These are phyloP conservation scores for Litchi chinensis DNA, from an alignment of 345 rosid genomes.

Conservation along the genomic window DNA sequence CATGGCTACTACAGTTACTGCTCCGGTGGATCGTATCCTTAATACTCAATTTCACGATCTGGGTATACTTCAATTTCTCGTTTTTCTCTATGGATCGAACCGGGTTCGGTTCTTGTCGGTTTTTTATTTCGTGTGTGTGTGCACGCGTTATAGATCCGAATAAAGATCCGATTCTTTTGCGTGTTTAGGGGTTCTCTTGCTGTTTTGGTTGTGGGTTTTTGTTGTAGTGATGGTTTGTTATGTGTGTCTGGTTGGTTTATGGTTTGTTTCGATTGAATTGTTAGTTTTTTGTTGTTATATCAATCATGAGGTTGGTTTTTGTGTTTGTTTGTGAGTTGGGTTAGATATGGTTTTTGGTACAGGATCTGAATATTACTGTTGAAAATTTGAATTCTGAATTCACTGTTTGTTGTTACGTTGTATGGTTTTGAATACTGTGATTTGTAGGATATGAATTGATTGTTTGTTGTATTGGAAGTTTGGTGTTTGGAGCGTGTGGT, in stretches of 20 bases:
- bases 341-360: not conserved
- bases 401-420: not conserved
- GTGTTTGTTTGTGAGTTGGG: not conserved
- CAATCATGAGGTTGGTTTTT: not conserved
- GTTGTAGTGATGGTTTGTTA: not conserved
- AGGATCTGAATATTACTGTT: not conserved
- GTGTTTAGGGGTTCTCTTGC: not conserved
- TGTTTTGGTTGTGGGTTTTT: not conserved
- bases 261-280: not conserved
- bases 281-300: not conserved
- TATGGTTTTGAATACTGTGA: no score
- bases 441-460: not conserved
- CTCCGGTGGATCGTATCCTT: conserved; percentile 86
- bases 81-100: conserved; percentile 12
- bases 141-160: not conserved
- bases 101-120: conserved; percentile 12
- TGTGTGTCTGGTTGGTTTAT: not conserved
- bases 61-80: conserved; percentile 29
- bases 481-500: conserved; percentile 9
- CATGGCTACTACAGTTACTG: conserved; percentile 73
- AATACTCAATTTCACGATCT: conserved; percentile 12
- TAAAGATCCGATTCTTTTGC: not conserved
- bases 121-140: not conserved
- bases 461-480: not conserved
- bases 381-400: conserved; percentile 3